Conservation (phyloP, 257 asterid species). For the Avicennia marina region DNA sequence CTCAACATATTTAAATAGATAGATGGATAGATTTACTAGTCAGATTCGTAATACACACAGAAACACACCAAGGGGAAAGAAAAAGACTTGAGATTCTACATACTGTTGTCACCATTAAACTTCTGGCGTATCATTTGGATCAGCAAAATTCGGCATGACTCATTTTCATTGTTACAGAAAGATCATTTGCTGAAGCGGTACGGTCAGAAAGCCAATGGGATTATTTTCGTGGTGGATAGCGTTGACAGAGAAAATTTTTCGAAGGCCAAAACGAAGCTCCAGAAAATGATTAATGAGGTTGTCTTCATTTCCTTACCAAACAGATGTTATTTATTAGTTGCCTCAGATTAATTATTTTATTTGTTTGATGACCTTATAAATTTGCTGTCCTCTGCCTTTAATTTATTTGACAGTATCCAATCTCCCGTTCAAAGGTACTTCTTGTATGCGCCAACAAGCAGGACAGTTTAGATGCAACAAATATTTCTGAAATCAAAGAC, state of each 20-base stretch:
- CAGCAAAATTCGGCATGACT: not conserved
- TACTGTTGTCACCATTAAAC: too few relatives aligned
- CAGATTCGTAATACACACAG: too few relatives aligned
- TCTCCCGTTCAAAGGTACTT: too few relatives aligned
- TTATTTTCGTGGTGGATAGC: slow-evolving; percentile 50
- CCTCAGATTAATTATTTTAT: not conserved
- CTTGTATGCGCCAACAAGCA: slow-evolving; percentile 47
- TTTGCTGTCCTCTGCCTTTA: too few relatives aligned
- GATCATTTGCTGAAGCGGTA: slow-evolving; percentile 46
- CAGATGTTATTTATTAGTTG: not conserved
- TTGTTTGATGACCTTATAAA: too few relatives aligned
- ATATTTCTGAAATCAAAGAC: slow-evolving; percentile 38
- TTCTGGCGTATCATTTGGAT: not conserved
- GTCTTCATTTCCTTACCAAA: not conserved
- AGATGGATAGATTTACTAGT: too few relatives aligned
- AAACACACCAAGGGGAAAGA: too few relatives aligned
- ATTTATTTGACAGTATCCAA: too few relatives aligned
- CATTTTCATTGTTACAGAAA: slow-evolving; percentile 22
- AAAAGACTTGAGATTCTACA: too few relatives aligned
- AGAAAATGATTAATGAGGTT: slow-evolving; percentile 42
- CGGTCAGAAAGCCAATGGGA: slow-evolving; percentile 43
- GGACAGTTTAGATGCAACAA: slow-evolving; percentile 47
- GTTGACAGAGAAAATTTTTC: slow-evolving; percentile 35
- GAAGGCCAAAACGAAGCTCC: slow-evolving; percentile 49
- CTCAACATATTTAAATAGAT: too few relatives aligned